Base-by-base conservation (phyloP, 768 basidiomycete species). In the Mycena kentingensis region DNA sequence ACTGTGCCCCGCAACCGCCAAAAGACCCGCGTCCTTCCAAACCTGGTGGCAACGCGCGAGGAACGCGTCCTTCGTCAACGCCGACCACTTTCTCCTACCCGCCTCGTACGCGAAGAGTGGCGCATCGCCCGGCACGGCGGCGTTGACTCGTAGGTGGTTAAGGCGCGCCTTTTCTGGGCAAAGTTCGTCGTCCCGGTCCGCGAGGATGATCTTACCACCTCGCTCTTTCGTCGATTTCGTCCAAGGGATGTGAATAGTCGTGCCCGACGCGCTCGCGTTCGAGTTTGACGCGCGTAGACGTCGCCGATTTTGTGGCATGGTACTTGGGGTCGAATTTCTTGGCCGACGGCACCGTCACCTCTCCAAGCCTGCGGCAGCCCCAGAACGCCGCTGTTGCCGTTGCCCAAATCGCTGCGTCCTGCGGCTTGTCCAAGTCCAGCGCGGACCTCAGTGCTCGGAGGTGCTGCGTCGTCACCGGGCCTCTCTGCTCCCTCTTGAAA, bases 281-380 rank as follows among this genome's bases (percentile, higher is more conserved):
- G n/a, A n/a, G n/a, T n/a, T n/a, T n/a, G n/a, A n/a, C n/a, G n/a
- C n/a, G n/a, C n/a, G 42, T 27, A 43, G 12, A 37, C 36, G 18
- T 19, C 4, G 11, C 51, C 29, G 1, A 10, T 11, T 10, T 34
- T 45, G 25, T 52, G 42, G 25, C 12, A n/a, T n/a, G n/a, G n/a
- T n/a, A 43, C 22, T 19, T 16, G 3, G 22, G 25, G 34, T 32
- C 32, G 43, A 52, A 52, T 12, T 27, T 41, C 5, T 18, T 19
- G 1, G 26, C 18, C 15, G 37, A 28, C 22, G 15, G 21, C 3
- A 49, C 27, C 15, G 47, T 21, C 2, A 44, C 16, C 32, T 55
- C 53, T 22, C 53, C 53, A 3, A 55, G 53, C 3, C 48, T 47
- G 21, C 53, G 48, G 15, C 53, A 55, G 28, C 46, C 41, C 37